Evolutionary conservation across 495 filamentous ascomycete genomes (phyloP), one percentile per base, ranked within the genome.

Genomic region (Bathelium albidoporum): DNA sequence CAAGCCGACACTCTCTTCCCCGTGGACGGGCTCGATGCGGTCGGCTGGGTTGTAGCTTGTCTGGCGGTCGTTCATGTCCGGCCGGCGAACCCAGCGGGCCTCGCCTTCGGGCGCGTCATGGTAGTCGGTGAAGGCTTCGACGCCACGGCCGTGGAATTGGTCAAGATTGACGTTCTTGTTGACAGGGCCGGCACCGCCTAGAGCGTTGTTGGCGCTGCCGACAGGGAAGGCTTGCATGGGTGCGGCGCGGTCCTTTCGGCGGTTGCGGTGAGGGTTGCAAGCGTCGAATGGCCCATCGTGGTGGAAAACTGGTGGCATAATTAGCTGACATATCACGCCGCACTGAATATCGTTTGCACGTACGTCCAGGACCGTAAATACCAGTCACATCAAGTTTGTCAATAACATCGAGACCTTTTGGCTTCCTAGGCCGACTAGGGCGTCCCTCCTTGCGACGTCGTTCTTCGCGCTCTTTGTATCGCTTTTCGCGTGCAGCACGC

Each of bases 211-310:
- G 62, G 86, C 80, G 11, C 90, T 96, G 66, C 86, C 89, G 65
- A 88, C 86, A 22, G 95, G 91, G 75, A 97, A 99, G 5, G 95
- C 95, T 72, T 97, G 87, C 89, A 99, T 96, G 1, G 95, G 95
- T 14, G 94, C 91, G 14, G 93, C 90, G 62, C 86, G 83, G 65
- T 87, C 82, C 59, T 88, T 89, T 69, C 89, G 89, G 58, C 89
- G 85, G 73, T 99, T 99, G 64, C 95, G 89, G 73, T 94, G 88
- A 5, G 95, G 93, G 68, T 97, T 97, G 75, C 91, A 94, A 18
- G 95, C 95, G 76, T 99, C 95, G 69, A 96, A 99, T 10, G 95
- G 95, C 28, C 95, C 95, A 72, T 99, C 95, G 72, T 99, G 95
- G 65, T 99, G 95, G 75, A 99, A 96, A 72, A 97, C 93, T 96